Percentiles rank a stretch among this genome's conserved stretches.
phyloP scores from a whole-genome alignment of 1,284 basidiomycete species.

The Cutaneotrichosporon sp. region DNA sequence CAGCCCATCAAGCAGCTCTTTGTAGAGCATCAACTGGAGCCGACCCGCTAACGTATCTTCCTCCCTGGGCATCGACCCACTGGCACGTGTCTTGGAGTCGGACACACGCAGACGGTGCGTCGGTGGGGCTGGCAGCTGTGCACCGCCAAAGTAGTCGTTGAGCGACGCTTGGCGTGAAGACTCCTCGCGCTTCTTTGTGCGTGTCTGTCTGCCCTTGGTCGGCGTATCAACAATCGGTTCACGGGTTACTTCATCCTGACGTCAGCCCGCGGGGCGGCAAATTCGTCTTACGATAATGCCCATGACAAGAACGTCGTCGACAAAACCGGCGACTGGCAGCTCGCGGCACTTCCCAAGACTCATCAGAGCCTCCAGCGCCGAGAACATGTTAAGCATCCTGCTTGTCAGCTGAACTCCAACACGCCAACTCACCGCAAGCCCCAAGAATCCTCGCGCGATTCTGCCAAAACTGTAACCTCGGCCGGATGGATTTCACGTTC shows the following conservation, averaged over 20 bases:
- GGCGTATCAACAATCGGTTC: constrained; percentile 27
- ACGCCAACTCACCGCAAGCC: constrained; percentile 55
- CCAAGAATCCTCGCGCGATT: constrained; percentile 64
- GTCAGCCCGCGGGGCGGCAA: not conserved
- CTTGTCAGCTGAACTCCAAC: constrained; percentile 4
- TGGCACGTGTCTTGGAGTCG: constrained; percentile 70
- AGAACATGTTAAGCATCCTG: constrained; percentile 63
- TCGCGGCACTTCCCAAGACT: constrained; percentile 58
- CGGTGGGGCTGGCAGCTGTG: constrained; percentile 16
- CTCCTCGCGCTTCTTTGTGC: not conserved
- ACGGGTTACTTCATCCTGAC: constrained; percentile 55
- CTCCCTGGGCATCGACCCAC: constrained; percentile 55
- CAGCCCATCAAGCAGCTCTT: constrained; percentile 58
- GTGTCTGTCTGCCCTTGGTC: not conserved
- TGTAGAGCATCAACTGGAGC: constrained; percentile 80
- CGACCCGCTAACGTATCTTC: constrained; percentile 61
- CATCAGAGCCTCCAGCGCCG: constrained; percentile 54
- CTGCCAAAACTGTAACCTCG: constrained; percentile 54
- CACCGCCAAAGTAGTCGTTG: constrained; percentile 20
- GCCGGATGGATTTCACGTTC: constrained; percentile 67
- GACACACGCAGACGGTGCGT: constrained; percentile 54
- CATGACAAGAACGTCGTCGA: constrained; percentile 56
- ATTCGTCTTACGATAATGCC: constrained; percentile 59
- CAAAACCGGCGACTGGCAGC: constrained; percentile 64
- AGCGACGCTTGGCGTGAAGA: constrained; percentile 11